phyloP scores from a whole-genome alignment of 2,329 filamentous ascomycete genomes.

The Ceratocystis papillata region DNA sequence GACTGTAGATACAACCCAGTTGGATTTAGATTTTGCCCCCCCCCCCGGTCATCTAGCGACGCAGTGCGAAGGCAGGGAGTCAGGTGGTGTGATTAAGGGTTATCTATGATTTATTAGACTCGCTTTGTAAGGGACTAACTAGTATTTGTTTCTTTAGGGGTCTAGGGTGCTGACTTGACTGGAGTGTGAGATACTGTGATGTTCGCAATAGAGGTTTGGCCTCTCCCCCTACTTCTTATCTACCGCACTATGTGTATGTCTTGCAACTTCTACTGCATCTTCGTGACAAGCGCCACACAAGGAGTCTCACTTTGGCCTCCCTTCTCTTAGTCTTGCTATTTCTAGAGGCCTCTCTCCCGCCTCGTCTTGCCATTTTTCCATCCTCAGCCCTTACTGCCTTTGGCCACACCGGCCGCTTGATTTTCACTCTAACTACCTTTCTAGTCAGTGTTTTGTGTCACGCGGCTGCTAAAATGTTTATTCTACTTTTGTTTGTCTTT shows the following conservation, averaged over 20 bases:
- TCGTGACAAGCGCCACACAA: background rate
- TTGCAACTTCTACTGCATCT: background rate
- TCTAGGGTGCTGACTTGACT: no score
- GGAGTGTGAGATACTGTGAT: no score
- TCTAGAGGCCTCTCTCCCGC: background rate
- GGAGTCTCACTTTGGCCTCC: background rate
- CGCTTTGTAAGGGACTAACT: no score
- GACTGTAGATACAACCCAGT: no score
- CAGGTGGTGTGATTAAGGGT: no score
- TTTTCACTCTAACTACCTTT: background rate
- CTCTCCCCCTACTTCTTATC: background rate
- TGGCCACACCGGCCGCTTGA: background rate
- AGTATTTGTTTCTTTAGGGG: no score
- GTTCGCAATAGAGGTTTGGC: no score
- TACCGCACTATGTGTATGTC: background rate
- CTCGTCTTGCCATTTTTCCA: slow-evolving; percentile 12
- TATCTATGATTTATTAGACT: no score
- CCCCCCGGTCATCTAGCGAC: no score
- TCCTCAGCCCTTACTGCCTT: background rate
- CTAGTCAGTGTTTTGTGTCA: background rate
- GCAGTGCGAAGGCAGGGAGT: no score
- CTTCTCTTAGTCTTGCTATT: slow-evolving; percentile 13
- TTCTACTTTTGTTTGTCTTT: slow-evolving; percentile 4
- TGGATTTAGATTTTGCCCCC: no score
- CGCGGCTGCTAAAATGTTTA: slow-evolving; percentile 1